A percentile compares a stretch with the other conserved stretches of the same genome.
Conservation (phyloP, 2,329 filamentous ascomycete genomes). For the Verticillium nubilum region DNA sequence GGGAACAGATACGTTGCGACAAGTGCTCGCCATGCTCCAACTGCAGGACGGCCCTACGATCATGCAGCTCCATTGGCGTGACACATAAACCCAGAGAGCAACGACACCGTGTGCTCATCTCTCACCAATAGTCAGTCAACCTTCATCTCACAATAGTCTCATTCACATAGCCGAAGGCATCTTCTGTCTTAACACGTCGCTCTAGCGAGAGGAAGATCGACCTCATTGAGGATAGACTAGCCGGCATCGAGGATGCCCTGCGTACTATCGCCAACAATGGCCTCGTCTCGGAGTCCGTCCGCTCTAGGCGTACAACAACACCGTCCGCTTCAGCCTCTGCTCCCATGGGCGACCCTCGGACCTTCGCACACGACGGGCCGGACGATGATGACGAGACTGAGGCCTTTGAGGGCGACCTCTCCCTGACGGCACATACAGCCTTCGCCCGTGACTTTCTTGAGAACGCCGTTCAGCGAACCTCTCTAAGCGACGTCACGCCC, state of each 20-base stretch:
- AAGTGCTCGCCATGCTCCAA: constrained; percentile 54
- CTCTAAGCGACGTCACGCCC: constrained; percentile 38
- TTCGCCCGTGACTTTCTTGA: constrained; percentile 51
- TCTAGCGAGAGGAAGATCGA: constrained; percentile 50
- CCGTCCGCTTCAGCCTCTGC: constrained; percentile 11
- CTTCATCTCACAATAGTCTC: background rate
- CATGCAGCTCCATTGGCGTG: constrained; percentile 49
- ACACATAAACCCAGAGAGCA: constrained; percentile 50
- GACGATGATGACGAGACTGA: constrained; percentile 34
- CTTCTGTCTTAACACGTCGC: background rate
- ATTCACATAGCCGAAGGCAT: background rate
- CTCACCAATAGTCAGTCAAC: constrained; percentile 52
- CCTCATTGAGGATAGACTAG: constrained; percentile 37
- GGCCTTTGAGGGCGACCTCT: constrained; percentile 41
- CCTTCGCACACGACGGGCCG: constrained; percentile 23
- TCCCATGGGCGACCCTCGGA: constrained; percentile 9
- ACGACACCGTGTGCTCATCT: constrained; percentile 52
- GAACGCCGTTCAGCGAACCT: constrained; percentile 42
- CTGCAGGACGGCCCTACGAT: constrained; percentile 46
- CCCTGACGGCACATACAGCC: constrained; percentile 43
- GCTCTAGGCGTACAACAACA: constrained; percentile 15
- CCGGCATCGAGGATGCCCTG: constrained; percentile 38
- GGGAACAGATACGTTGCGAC: constrained; percentile 49
- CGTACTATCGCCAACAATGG: constrained; percentile 25
- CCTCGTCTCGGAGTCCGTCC: constrained; percentile 3